These are phyloP conservation scores for Suillus hirtellus DNA, from an alignment of 768 basidiomycete genomes.

Conservation along the genomic window DNA sequence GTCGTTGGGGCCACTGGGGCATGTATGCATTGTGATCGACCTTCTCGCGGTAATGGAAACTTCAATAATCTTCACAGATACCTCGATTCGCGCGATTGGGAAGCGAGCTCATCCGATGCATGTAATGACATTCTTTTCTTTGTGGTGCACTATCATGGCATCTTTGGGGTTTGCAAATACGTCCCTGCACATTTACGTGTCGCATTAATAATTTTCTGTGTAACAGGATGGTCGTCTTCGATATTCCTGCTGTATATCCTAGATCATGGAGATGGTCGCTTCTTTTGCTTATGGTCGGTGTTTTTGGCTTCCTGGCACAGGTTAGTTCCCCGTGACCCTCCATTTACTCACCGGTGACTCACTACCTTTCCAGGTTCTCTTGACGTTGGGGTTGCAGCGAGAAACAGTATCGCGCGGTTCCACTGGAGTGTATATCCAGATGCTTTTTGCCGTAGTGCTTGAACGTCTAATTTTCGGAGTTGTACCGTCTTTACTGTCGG, in stretches of 20 bases:
- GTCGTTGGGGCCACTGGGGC: conserved; percentile 67
- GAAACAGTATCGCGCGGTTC: conserved; percentile 65
- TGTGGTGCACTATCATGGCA: conserved; percentile 44
- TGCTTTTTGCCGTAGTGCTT: conserved; percentile 65
- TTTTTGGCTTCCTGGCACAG: conserved; percentile 21
- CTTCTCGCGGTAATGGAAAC: not conserved
- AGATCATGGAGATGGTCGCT: conserved; percentile 19
- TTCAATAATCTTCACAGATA: conserved; percentile 35
- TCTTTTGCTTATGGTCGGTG: conserved; percentile 19
- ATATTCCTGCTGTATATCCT: conserved; percentile 18
- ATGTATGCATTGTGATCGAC: conserved; percentile 45
- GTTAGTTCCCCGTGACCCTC: conserved; percentile 9
- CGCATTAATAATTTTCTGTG: not conserved
- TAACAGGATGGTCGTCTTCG: conserved; percentile 17
- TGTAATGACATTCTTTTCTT: conserved; percentile 64
- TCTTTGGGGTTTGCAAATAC: conserved; percentile 13
- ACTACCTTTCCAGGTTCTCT: conserved; percentile 38
- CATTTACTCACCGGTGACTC: not conserved
- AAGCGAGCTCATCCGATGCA: conserved; percentile 77
- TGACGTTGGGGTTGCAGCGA: conserved; percentile 63
- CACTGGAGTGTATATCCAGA: conserved; percentile 60
- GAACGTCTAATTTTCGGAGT: conserved; percentile 67
- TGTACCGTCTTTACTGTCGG: conserved; percentile 55
- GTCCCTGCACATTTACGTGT: not conserved
- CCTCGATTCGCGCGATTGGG: conserved; percentile 66